phyloP scores from a whole-genome alignment of 2,329 filamentous ascomycete genomes.

The Pezicula radicicola region DNA sequence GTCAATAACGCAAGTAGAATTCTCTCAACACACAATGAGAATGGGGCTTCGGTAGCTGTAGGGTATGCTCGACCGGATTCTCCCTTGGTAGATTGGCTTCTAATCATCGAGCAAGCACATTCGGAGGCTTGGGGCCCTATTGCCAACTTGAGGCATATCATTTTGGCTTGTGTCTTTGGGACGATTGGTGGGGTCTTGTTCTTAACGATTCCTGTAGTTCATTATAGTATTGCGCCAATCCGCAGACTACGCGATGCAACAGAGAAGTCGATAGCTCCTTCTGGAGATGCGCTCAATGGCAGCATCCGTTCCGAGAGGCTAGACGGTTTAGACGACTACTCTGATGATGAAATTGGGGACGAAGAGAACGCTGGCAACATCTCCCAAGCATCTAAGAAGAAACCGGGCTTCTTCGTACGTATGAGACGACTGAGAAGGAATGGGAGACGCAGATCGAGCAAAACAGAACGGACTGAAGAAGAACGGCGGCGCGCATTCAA shows the following conservation, averaged over 20 bases:
- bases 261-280: conserved; percentile 26
- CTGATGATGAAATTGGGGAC: conserved; percentile 18
- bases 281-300: conserved; percentile 26
- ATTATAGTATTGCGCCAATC: conserved; percentile 75
- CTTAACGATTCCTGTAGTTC: conserved; percentile 74
- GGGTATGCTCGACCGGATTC: conserved; percentile 72
- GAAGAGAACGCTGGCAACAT: conserved; percentile 18
- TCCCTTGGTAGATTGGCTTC: conserved; percentile 73
- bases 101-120: conserved; percentile 75
- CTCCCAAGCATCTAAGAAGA: conserved; percentile 28
- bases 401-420: conserved; percentile 26
- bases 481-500: conserved; percentile 55
- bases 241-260: conserved; percentile 26
- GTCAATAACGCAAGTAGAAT: conserved; percentile 67
- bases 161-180: conserved; percentile 82
- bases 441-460: conserved; percentile 19
- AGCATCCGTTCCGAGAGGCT: conserved; percentile 23
- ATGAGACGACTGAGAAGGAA: conserved; percentile 21
- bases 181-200: conserved; percentile 72
- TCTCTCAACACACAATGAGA: conserved; percentile 71
- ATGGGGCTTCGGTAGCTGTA: conserved; percentile 67
- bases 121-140: conserved; percentile 76
- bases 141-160: conserved; percentile 69
- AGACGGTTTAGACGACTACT: conserved; percentile 13
- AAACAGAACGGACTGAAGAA: conserved; percentile 38